Evolutionary conservation across 257 asterid genomes (phyloP).

Genomic region (Solanum gracilifrons): DNA sequence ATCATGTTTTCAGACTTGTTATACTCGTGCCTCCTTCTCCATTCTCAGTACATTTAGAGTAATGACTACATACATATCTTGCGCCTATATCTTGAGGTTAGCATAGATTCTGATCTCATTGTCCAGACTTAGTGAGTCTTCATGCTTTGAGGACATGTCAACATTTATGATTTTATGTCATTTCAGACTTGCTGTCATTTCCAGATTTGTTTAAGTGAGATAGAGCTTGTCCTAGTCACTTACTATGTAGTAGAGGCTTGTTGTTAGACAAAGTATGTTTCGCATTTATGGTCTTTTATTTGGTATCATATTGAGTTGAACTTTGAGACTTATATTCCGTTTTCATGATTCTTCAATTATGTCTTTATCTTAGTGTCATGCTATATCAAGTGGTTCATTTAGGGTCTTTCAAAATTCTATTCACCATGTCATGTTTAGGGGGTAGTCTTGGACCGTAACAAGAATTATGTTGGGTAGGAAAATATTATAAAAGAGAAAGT

Average conservation of each 20-base stretch:
- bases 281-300: background rate
- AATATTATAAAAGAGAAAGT: too few relatives aligned
- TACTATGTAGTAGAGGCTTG: background rate
- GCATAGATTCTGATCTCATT: rapidly evolving
- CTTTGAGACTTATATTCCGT: background rate
- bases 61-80: too few relatives aligned
- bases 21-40: background rate
- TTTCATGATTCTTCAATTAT: too few relatives aligned
- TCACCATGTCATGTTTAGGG: too few relatives aligned
- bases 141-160: background rate
- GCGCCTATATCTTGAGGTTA: background rate
- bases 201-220: too few relatives aligned
- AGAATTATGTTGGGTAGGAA: too few relatives aligned
- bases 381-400: too few relatives aligned
- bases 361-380: too few relatives aligned
- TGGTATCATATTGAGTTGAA: background rate
- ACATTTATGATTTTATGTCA: background rate
- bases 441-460: too few relatives aligned
- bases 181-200: background rate
- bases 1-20: too few relatives aligned
- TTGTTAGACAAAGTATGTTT: too few relatives aligned
- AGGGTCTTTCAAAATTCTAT: too few relatives aligned
- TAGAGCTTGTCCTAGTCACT: background rate
- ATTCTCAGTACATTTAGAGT: background rate
- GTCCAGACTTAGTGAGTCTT: background rate